Base-by-base conservation (phyloP, 108 stramenopile genomes). In the Discostella pseudostelligera region DNA sequence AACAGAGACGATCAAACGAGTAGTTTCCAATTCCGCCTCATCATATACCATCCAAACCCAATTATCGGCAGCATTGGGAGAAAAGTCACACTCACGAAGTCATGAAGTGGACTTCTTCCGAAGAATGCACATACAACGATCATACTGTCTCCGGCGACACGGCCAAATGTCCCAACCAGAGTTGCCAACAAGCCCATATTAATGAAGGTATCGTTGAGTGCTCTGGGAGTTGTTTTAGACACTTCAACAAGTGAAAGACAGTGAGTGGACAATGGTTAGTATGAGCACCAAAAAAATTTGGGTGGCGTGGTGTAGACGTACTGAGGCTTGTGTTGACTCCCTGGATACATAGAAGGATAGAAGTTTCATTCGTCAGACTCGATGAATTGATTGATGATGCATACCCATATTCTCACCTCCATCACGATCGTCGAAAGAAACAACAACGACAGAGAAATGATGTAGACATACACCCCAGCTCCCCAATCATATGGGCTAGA, bases 181-280 rank as follows among this genome's bases (percentile, higher is more conserved):
- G 86, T 86, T 9, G 81, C 85, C 16, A 93, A 47, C 16, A 85
- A 75, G n/a, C 87, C 85, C 45, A 84, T 65, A 58, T 88, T 85
- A 8, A 85, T 40, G 22, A 80, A 68, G 14, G 74, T 65, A 20
- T 55, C 59, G 51, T 88, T 84, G 17, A 79, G 36, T 20, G 76
- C 71, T n/a, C 58, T 43, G 3, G 91, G 91, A 12, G 79, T 74
- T 20, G 82, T 62, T 67, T 93, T 93, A 14, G 84, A 84, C 67
- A 89, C 49, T 50, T 50, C 1, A 13, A 24, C 22, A 22, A 50
- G 3, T 50, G 3, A 50, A 1, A 50, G 3, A 50, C 21, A 50
- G 24, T 24, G 49, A 9, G 21, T 12, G 21, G 0, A 12, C 24
- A 24, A 32, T 32, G 32, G 32, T 32, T 32, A 5, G 5, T 3